These are phyloP conservation scores for Iberis pinnata DNA, from an alignment of 345 rosid species.

Conservation along the genomic window DNA sequence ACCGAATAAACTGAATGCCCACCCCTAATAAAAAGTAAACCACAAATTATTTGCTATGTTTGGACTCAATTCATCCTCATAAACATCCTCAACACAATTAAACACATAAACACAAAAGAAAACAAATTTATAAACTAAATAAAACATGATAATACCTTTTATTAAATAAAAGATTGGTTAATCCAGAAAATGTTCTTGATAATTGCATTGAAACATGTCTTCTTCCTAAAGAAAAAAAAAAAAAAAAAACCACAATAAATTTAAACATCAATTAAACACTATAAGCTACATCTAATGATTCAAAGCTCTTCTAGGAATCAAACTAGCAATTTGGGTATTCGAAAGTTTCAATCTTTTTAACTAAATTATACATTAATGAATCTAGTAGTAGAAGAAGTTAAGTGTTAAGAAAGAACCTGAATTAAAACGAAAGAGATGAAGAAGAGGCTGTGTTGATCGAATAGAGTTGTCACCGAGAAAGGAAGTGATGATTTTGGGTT, in stretches of 20 bases:
- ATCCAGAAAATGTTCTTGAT: slow-evolving; percentile 51
- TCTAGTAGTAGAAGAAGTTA: not conserved
- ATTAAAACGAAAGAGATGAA: slow-evolving; percentile 36
- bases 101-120: no score
- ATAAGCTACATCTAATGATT: no score
- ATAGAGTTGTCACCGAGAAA: slow-evolving; percentile 43
- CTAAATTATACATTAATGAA: no score
- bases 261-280: not conserved
- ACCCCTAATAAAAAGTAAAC: no score
- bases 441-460: slow-evolving; percentile 45
- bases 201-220: slow-evolving; percentile 58
- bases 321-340: not conserved
- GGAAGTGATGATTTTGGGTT: slow-evolving; percentile 56
- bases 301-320: slow-evolving; percentile 1
- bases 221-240: slow-evolving; percentile 34
- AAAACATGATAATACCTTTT: slow-evolving; percentile 43
- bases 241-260: not conserved
- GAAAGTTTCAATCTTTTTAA: slow-evolving; percentile 10
- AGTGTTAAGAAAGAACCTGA: slow-evolving; percentile 36
- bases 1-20: no score
- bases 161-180: slow-evolving; percentile 61
- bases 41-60: no score
- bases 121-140: no score
- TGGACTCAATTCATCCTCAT: no score
- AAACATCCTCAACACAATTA: no score